Evolutionary conservation across 2,329 filamentous ascomycete genomes (phyloP).

Genomic region (Diaporthe ilicicola): DNA sequence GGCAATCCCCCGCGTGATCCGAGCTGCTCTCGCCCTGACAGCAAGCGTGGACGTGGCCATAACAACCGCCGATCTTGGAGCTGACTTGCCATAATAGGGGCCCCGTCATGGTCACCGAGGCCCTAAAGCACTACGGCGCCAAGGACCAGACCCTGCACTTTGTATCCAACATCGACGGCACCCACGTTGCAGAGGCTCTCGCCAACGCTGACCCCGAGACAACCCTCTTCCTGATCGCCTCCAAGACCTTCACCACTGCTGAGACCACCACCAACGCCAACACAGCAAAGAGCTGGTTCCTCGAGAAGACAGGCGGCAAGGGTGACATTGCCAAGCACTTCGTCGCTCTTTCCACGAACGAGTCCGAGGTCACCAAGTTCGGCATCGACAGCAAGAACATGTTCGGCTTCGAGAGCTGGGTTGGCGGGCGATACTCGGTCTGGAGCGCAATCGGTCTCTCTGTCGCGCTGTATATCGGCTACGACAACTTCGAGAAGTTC

Average conservation of each 20-base stretch:
- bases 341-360: slow-evolving; percentile 96
- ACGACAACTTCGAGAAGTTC: slow-evolving; percentile 97
- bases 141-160: slow-evolving; percentile 91
- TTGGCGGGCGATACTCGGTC: slow-evolving; percentile 96
- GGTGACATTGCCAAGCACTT: slow-evolving; percentile 98
- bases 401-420: slow-evolving; percentile 99
- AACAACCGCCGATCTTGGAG: not conserved
- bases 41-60: not conserved
- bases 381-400: slow-evolving; percentile 99
- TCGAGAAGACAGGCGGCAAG: slow-evolving; percentile 79
- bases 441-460: slow-evolving; percentile 98
- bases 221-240: slow-evolving; percentile 97
- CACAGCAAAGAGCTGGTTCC: slow-evolving; percentile 96
- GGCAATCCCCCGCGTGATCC: not conserved
- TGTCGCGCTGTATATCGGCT: slow-evolving; percentile 94
- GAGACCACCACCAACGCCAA: slow-evolving; percentile 98
- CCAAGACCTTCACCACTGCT: slow-evolving; percentile 99
- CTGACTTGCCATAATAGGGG: slow-evolving; percentile 66
- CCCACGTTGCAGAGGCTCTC: slow-evolving; percentile 94
- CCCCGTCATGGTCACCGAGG: slow-evolving; percentile 98
- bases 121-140: slow-evolving; percentile 92
- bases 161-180: slow-evolving; percentile 99
- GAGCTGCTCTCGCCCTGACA: not conserved
- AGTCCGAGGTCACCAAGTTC: slow-evolving; percentile 95
- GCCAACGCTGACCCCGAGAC: slow-evolving; percentile 92